Conservation (phyloP, 148 eudicot genomes). For the Simmondsia chinensis region DNA sequence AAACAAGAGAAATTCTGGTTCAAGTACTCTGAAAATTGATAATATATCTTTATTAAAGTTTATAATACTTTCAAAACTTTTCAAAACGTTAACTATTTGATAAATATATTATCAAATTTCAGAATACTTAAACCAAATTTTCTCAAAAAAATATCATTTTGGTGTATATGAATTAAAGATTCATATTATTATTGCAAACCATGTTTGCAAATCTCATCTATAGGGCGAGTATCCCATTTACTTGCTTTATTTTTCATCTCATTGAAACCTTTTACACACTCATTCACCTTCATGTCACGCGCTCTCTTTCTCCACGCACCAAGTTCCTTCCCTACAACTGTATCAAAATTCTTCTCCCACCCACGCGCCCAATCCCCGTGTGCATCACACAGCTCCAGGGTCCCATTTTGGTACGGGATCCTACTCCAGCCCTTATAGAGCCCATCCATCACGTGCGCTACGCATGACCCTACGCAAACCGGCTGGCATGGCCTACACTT, state of each 20-base stretch:
- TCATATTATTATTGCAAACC: too few species aligned
- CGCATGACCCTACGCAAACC: constrained; percentile 38
- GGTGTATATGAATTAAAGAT: too few species aligned
- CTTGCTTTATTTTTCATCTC: constrained; percentile 34
- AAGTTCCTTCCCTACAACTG: constrained; percentile 28
- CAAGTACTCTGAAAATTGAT: too few species aligned
- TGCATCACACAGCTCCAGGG: constrained; percentile 61
- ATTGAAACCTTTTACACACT: constrained; percentile 56
- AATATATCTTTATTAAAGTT: too few species aligned
- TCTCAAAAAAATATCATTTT: too few species aligned
- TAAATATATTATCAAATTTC: too few species aligned
- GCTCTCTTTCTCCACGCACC: constrained; percentile 38
- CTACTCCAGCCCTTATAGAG: constrained; percentile 67
- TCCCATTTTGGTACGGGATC: constrained; percentile 48
- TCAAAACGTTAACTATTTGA: too few species aligned
- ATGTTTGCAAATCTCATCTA: constrained; percentile 45
- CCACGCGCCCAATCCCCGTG: constrained; percentile 61
- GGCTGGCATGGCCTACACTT: constrained; percentile 88
- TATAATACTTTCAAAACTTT: too few species aligned
- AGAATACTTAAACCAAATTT: too few species aligned
- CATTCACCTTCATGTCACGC: constrained; percentile 23
- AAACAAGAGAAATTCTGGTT: too few species aligned
- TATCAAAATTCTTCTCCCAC: constrained; percentile 65
- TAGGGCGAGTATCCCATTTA: constrained; percentile 53
- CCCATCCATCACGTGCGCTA: constrained; percentile 36